A percentile compares a stretch with the other conserved stretches of the same genome.
Evolutionary conservation across 441 rosid genomes (phyloP).

Genomic region (Populus tomentosa): DNA sequence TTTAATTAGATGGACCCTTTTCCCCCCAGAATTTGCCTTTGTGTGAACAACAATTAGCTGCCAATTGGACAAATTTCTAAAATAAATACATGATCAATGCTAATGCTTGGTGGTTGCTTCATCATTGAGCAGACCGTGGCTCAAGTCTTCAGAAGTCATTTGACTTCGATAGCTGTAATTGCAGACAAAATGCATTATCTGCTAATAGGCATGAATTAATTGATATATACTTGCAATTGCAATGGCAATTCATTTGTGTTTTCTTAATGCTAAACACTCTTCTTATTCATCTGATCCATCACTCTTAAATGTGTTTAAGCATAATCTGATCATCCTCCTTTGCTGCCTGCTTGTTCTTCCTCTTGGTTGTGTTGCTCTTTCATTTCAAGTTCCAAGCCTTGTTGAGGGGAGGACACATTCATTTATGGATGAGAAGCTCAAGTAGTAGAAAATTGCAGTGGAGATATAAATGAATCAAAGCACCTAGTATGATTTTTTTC

Average conservation of each 20-base stretch:
- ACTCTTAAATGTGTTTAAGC: too few species aligned
- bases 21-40: too few species aligned
- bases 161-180: background rate
- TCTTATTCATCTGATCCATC: too few species aligned
- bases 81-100: too few species aligned
- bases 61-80: too few species aligned
- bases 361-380: background rate
- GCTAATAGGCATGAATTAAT: too few species aligned
- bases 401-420: background rate
- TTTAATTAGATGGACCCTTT: too few species aligned
- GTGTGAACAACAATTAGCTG: too few species aligned
- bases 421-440: background rate
- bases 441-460: background rate
- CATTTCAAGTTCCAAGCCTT: background rate
- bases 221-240: background rate
- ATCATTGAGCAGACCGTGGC: too few species aligned
- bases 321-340: too few species aligned
- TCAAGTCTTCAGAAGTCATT: background rate
- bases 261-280: background rate
- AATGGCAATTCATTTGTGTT: background rate
- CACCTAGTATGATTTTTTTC: background rate
- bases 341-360: too few species aligned
- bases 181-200: background rate
- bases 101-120: too few species aligned
- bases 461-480: background rate